Percentiles rank a stretch among this genome's conserved stretches.
phyloP scores from a whole-genome alignment of 148 eudicot genomes.

The Euryodendron excelsum region DNA sequence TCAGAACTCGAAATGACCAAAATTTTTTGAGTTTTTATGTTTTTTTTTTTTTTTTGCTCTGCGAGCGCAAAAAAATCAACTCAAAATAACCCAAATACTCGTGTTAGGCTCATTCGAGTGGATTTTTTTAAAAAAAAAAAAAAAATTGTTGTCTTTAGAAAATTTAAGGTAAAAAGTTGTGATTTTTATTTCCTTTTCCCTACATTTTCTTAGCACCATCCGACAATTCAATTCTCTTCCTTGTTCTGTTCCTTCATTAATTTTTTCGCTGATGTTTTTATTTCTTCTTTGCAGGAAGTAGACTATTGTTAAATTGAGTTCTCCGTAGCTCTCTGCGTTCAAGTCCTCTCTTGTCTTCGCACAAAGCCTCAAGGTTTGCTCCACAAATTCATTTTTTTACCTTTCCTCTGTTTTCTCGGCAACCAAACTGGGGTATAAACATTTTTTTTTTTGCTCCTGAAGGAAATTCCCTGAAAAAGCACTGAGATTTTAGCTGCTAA shows the following conservation, averaged over 20 bases:
- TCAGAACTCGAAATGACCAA: neutral
- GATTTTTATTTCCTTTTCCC: neutral
- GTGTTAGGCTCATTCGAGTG: neutral
- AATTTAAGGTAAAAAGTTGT: neutral
- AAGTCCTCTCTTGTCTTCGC: neutral
- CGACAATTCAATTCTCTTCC: too few species aligned
- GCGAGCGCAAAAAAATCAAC: neutral
- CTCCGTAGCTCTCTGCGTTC: slow-evolving; percentile 13
- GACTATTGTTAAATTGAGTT: neutral
- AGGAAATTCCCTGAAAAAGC: neutral
- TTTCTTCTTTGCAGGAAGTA: neutral
- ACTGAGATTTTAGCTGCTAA: neutral
- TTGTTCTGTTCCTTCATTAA: too few species aligned
- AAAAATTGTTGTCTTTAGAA: neutral
- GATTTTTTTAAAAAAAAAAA: too few species aligned
- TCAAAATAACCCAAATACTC: neutral
- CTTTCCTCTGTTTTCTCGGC: neutral
- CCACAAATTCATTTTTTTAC: neutral
- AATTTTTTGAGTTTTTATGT: too few species aligned
- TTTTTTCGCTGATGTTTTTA: neutral
- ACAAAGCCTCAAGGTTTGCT: slow-evolving; percentile 23
- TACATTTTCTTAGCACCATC: slow-evolving; percentile 2
- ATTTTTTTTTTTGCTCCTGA: neutral
- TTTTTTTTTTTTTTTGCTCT: neutral
- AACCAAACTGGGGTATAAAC: neutral